A percentile compares a stretch with the other conserved stretches of the same genome.
phyloP scores from a whole-genome alignment of 2,329 filamentous ascomycete species.

The Rugonectria rugulosa region DNA sequence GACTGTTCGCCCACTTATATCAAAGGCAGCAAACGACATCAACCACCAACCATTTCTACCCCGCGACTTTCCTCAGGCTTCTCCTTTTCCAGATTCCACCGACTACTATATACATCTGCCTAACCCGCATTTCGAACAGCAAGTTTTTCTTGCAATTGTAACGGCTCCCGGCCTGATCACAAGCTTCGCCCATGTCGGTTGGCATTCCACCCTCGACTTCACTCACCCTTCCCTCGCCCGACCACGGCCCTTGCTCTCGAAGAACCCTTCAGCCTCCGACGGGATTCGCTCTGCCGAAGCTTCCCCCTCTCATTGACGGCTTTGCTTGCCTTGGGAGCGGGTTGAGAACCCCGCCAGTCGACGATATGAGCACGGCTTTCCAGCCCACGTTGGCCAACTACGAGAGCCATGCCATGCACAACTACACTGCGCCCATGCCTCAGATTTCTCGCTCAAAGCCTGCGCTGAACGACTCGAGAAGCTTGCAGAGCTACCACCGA shows the following conservation, averaged over 20 bases:
- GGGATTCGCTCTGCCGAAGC: slow-evolving; percentile 34
- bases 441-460: slow-evolving; percentile 45
- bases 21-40: slow-evolving; percentile 2
- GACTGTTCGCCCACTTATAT: slow-evolving; percentile 15
- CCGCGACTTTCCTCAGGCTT: slow-evolving; percentile 1
- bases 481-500: slow-evolving; percentile 41
- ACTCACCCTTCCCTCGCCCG: slow-evolving; percentile 34
- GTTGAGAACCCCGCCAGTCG: slow-evolving; percentile 59
- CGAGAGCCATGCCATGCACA: slow-evolving; percentile 53
- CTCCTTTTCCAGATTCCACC: background rate
- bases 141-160: background rate
- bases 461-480: slow-evolving; percentile 44
- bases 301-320: slow-evolving; percentile 29
- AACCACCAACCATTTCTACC: background rate
- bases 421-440: slow-evolving; percentile 46
- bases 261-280: slow-evolving; percentile 26
- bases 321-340: slow-evolving; percentile 43
- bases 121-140: background rate
- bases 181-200: slow-evolving; percentile 39
- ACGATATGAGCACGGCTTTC: slow-evolving; percentile 63
- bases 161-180: background rate
- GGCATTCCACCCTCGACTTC: slow-evolving; percentile 32
- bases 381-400: slow-evolving; percentile 57
- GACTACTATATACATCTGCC: background rate
- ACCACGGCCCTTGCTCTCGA: slow-evolving; percentile 28